Base-by-base conservation (phyloP, 805 yeast genomes). In the Nadsonia fulvescens region DNA sequence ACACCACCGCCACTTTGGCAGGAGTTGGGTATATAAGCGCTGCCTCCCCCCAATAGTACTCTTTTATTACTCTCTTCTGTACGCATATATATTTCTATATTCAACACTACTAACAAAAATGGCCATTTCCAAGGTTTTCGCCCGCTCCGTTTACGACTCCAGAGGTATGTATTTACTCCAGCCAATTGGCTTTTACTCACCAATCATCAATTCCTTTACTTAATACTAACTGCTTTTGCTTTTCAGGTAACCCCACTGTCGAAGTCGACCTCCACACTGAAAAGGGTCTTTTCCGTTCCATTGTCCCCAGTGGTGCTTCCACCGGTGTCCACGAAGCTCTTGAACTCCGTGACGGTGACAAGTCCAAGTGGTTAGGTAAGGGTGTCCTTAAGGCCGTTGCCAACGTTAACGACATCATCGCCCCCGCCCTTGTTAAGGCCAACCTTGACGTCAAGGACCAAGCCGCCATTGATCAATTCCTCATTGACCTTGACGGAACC, bases 251-350 rank as follows among this genome's bases (percentile, higher is more conserved):
- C 74, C 98, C 98, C 65, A 86, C 98, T 46, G 98, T 89, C 47
- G 96, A 89, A 72, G 96, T 89, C 44, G 96, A 89, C 53, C 51
- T 86, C 49, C 64, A 75, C 69, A 86, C 98, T 52, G 86, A 66
- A 38, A 70, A 77, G 52, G 98, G 98, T 52, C 48, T 69, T 40
- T 83, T 81, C 91, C 77, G 95, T 62, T 70, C 96, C 43, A 83
- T 86, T 53, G 98, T 89, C 37, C 98, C 98, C 58, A 82, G 95
- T 41, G 98, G 98, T 65, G 98, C 98, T 43, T 86, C 96, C 51
- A 89, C 98, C 39, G 98, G 98, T 74, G 58, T 77, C 58, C 93
- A 81, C 62, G 98, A 89, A 70, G 98, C 98, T 46, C 64, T 83
- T 46, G 98, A 86, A 68, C 70, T 86, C 60, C 82, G 98, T 70